phyloP scores from a whole-genome alignment of 2,329 filamentous ascomycete genomes.

The Diaporthe helianthi region DNA sequence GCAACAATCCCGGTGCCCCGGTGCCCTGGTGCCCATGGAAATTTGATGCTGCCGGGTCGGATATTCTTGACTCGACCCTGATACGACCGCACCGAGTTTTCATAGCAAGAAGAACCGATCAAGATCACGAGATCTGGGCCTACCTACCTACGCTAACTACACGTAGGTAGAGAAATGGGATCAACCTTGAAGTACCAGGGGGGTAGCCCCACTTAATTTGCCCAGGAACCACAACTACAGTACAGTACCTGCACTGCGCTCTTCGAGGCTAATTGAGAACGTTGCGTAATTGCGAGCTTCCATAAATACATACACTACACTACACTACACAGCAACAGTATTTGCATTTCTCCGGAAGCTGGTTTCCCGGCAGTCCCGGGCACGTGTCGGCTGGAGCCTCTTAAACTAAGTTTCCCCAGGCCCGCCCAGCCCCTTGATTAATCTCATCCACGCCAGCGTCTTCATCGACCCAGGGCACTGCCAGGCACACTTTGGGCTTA shows the following conservation, averaged over 20 bases:
- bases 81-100: background rate
- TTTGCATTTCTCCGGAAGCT: conserved; percentile 22
- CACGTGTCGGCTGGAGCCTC: conserved; percentile 27
- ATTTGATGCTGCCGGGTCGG: conserved; percentile 13
- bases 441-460: conserved; percentile 2
- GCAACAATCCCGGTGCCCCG: background rate
- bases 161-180: background rate
- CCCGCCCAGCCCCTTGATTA: conserved; percentile 27
- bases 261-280: background rate
- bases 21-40: background rate
- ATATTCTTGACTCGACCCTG: background rate
- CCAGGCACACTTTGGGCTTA: background rate
- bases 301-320: no score
- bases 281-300: conserved; percentile 20
- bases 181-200: conserved; percentile 4
- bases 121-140: conserved; percentile 4
- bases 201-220: background rate
- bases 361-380: conserved; percentile 25
- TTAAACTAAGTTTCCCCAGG: conserved; percentile 28
- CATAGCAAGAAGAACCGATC: background rate
- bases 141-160: no score
- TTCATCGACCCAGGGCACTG: background rate
- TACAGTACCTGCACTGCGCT: conserved; percentile 9
- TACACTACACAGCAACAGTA: no score
- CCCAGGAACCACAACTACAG: conserved; percentile 5